A percentile compares a stretch with the other conserved stretches of the same genome.
phyloP scores from a whole-genome alignment of 257 asterid species.

The Solanum ossicruentum region DNA sequence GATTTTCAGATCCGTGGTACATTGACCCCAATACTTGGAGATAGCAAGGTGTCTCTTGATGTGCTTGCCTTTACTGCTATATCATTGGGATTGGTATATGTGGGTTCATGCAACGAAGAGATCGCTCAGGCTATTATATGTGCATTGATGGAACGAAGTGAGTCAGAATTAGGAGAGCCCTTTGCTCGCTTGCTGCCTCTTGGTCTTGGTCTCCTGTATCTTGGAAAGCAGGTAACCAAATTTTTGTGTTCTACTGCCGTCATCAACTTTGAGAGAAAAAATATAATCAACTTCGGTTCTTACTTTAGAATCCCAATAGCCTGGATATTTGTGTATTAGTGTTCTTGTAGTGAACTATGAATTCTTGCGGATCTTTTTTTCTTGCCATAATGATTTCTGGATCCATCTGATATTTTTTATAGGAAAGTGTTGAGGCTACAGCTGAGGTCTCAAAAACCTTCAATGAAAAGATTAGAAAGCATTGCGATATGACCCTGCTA shows the following conservation, averaged over 20 bases:
- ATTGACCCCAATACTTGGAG: conserved; percentile 65
- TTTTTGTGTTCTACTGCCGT: not conserved
- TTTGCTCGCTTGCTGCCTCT: conserved; percentile 75
- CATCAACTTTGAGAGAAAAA: not conserved
- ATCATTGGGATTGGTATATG: conserved; percentile 75
- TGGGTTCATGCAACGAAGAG: conserved; percentile 90
- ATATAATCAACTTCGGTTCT: not conserved
- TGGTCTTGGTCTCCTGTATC: conserved; percentile 91
- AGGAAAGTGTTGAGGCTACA: conserved; percentile 90
- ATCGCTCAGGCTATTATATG: conserved; percentile 80
- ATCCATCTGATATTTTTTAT: conserved; percentile 5
- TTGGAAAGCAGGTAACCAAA: conserved; percentile 77
- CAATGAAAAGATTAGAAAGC: conserved; percentile 64
- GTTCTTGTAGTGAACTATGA: not conserved
- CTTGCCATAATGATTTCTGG: not conserved
- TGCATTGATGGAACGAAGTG: conserved; percentile 85
- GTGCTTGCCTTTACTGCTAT: conserved; percentile 88
- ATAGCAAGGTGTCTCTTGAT: conserved; percentile 66
- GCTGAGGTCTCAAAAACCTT: conserved; percentile 84
- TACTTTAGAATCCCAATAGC: not conserved
- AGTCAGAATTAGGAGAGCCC: conserved; percentile 77
- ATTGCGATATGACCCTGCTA: conserved; percentile 79
- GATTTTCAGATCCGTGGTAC: conserved; percentile 44
- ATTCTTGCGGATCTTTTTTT: not conserved
- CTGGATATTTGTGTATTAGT: not conserved